phyloP scores from a whole-genome alignment of 192 early-diverging fungal genomes.

The Backusella mclennaniae region DNA sequence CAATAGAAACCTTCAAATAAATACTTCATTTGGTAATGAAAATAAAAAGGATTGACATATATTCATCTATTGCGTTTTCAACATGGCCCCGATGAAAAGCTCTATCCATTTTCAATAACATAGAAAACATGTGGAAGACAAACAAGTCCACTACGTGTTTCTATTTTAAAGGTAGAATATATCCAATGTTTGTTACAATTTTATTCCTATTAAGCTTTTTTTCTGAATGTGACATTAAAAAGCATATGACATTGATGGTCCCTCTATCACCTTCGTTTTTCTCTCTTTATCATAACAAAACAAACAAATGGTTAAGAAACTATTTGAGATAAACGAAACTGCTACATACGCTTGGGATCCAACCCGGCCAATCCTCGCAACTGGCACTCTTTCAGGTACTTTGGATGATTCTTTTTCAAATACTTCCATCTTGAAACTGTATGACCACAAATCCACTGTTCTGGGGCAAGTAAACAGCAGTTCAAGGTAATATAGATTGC shows the following conservation, averaged over 20 bases:
- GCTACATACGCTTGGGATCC: conserved; percentile 88
- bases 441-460: conserved; percentile 45
- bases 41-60: too few species aligned
- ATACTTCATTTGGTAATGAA: background rate
- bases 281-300: background rate
- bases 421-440: conserved; percentile 84
- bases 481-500: conserved; percentile 55
- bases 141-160: background rate
- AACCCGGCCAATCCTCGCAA: conserved; percentile 71
- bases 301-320: conserved; percentile 38
- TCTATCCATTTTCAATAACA: background rate
- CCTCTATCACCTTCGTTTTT: background rate
- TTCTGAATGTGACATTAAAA: background rate
- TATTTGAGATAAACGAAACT: conserved; percentile 70
- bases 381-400: conserved; percentile 92
- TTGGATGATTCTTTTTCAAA: conserved; percentile 92
- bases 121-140: background rate
- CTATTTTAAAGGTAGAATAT: background rate
- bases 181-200: background rate
- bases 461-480: conserved; percentile 45
- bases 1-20: background rate
- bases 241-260: background rate
- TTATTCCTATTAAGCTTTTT: background rate
- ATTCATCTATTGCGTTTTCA: background rate
- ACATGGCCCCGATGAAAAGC: too few species aligned